Base-by-base conservation (phyloP, 495 filamentous ascomycete species). In the Aspergillus biplanus region DNA sequence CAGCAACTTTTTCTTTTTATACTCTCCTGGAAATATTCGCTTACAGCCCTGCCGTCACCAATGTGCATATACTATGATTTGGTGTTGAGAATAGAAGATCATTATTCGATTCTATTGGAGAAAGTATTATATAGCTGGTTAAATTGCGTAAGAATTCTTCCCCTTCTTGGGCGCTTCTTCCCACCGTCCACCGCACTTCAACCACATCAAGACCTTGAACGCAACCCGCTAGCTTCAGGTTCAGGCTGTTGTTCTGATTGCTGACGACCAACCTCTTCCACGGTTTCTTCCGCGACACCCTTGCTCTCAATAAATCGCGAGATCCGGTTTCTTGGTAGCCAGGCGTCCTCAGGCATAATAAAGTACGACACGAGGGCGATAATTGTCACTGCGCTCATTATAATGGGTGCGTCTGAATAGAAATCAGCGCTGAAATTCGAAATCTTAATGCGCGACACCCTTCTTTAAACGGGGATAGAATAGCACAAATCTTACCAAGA, bases 301-400 rank as follows among this genome's bases (percentile, higher is more conserved):
- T 80, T 82, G 52, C 73, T 79, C 33, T 82, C 75, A 46, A 82
- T 75, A 39, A 82, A 82, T 50, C 76, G 75, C 50, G 73, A 69
- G 58, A 82, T 79, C 18, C 78, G 77, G 54, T 77, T 64, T 6
- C 62, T 63, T 5, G 80, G 79, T 52, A 82, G 67, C 79, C 79
- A 82, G 9, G 77, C 72, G 42, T 74, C 75, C 64, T 81, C 80
- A 0, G 80, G 80, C 70, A 78, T 83, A 27, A 81, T n/a, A 57
- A 78, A 76, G 72, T 79, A 83, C 7, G 79, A 81, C 50, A 78
- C 63, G 39, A 83, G 56, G 6, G 79, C 80, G 59, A 83, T 65
- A 56, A 83, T 78, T 3, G 80, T 83, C 0, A 83, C 78, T n/a
- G 65, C 74, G 46, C 66, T 77, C 79, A 83, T 82, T 52, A 83